Conservation (phyloP, 768 basidiomycete species). For the Phaeolepiota aurea region DNA sequence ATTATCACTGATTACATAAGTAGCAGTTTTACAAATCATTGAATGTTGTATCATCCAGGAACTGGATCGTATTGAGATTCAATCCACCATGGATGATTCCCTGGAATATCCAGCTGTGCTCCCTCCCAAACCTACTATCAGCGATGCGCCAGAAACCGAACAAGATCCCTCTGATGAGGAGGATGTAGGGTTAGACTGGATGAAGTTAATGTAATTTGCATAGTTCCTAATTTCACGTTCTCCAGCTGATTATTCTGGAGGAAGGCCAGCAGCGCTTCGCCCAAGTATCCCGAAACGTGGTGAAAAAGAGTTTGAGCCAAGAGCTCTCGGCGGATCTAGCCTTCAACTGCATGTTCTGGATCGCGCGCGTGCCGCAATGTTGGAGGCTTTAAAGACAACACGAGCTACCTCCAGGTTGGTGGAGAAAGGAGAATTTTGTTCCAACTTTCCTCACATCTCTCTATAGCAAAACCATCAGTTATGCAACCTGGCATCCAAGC, state of each 20-base stretch:
- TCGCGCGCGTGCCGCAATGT: conserved; percentile 77
- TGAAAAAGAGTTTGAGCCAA: conserved; percentile 95
- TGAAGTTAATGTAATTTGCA: conserved; percentile 1
- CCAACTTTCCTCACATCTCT: conserved; percentile 3
- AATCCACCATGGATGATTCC: background rate
- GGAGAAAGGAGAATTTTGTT: background rate
- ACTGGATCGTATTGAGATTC: background rate
- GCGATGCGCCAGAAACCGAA: background rate
- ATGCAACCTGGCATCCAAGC: conserved; percentile 71
- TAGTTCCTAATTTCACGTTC: conserved; percentile 1
- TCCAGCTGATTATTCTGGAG: conserved; percentile 7
- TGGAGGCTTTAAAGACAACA: conserved; percentile 65
- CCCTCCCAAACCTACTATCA: background rate
- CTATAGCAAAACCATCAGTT: conserved; percentile 66
- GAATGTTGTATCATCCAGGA: too few relatives aligned
- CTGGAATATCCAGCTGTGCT: background rate
- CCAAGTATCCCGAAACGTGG: conserved; percentile 91
- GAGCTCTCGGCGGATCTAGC: conserved; percentile 53
- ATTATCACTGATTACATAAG: too few relatives aligned
- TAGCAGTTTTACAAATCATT: too few relatives aligned
- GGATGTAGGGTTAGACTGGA: conserved; percentile 8
- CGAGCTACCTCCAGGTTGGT: conserved; percentile 66
- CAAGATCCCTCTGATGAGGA: background rate
- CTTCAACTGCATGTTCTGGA: conserved; percentile 79
- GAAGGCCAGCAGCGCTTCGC: conserved; percentile 33